Conservation (phyloP, 768 basidiomycete genomes). For the Leccinum variicolor region DNA sequence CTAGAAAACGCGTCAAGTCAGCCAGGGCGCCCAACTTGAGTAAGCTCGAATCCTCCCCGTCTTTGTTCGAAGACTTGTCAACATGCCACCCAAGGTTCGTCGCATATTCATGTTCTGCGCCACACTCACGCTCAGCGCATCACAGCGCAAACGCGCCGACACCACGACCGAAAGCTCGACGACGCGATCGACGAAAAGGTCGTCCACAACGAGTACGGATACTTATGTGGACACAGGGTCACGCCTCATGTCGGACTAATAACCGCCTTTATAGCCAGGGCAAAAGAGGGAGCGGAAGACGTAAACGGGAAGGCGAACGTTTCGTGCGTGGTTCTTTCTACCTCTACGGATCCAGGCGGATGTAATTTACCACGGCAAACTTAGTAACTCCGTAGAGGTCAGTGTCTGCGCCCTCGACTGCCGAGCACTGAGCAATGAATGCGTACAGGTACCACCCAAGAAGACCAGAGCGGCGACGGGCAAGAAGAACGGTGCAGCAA, state of each 20-base stretch:
- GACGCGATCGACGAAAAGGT: constrained; percentile 46
- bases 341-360: background rate
- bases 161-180: constrained; percentile 27
- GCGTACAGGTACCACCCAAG: constrained; percentile 37
- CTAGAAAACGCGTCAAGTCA: constrained; percentile 19
- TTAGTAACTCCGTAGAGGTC: constrained; percentile 24
- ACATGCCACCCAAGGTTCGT: constrained; percentile 39
- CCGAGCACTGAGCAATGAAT: background rate
- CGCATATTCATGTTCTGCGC: background rate
- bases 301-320: constrained; percentile 4
- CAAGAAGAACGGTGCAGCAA: constrained; percentile 16
- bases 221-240: constrained; percentile 13
- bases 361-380: constrained; percentile 11
- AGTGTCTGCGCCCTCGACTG: constrained; percentile 11
- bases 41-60: background rate
- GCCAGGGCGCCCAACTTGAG: background rate
- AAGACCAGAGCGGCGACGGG: constrained; percentile 35
- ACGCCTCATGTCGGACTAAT: constrained; percentile 2
- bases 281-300: constrained; percentile 8
- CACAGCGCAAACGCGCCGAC: constrained; percentile 57
- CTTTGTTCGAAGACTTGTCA: background rate
- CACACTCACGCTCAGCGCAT: constrained; percentile 15
- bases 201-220: constrained; percentile 37
- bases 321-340: constrained; percentile 24
- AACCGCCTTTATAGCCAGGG: constrained; percentile 14